Conservation (phyloP, 129 eudicot genomes). For the Heracleum sosnowskyi region DNA sequence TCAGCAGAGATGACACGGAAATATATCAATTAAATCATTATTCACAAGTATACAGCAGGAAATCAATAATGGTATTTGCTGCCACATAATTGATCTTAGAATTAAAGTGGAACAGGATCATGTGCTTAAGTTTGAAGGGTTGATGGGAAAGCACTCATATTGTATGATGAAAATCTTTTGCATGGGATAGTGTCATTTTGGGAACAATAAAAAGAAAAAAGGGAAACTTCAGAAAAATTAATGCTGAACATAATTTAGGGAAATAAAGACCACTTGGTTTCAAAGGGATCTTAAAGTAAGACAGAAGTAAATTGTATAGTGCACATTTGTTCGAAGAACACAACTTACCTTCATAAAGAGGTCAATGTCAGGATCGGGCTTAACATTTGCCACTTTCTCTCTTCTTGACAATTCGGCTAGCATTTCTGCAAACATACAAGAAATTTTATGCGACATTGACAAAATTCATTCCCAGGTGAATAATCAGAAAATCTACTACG, state of each 20-base stretch:
- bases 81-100: neutral
- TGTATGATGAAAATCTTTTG: neutral
- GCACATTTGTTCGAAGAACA: neutral
- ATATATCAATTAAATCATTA: neutral
- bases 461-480: neutral
- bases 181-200: neutral
- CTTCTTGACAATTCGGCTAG: slow-evolving; percentile 78
- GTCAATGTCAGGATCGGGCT: slow-evolving; percentile 86
- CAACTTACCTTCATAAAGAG: slow-evolving; percentile 65
- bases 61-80: neutral
- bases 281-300: neutral
- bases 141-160: neutral
- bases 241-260: neutral
- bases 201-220: neutral
- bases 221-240: neutral
- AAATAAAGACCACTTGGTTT: neutral
- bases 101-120: neutral
- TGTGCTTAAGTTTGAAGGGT: neutral
- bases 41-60: neutral
- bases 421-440: slow-evolving; percentile 48
- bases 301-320: neutral
- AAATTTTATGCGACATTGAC: neutral
- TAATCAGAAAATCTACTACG: neutral
- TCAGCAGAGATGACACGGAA: neutral
- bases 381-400: slow-evolving; percentile 64